A percentile compares a stretch with the other conserved stretches of the same genome.
These are phyloP conservation scores for Globisporangium spinosum DNA, from an alignment of 352 stramenopile species.

Conservation along the genomic window DNA sequence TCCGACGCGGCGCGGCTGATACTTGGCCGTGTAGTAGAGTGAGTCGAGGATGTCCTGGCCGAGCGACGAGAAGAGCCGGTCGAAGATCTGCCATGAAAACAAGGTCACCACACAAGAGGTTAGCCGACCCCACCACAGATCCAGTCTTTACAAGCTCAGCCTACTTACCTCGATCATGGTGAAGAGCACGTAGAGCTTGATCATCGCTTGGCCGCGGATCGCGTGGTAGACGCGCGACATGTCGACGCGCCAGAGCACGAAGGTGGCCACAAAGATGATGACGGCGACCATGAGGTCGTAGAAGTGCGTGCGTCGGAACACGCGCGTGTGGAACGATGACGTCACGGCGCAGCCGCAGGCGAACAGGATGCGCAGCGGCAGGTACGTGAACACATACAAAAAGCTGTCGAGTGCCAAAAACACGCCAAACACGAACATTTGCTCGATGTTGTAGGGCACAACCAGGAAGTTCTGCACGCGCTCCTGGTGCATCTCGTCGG, in stretches of 20 bases:
- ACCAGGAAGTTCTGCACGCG: slow-evolving; percentile 83
- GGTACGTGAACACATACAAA: slow-evolving; percentile 95
- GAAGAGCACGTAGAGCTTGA: slow-evolving; percentile 98
- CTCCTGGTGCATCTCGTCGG: slow-evolving; percentile 69
- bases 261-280: slow-evolving; percentile 77
- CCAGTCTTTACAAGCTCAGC: no score
- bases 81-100: slow-evolving; percentile 81
- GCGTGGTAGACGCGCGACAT: slow-evolving; percentile 98
- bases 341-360: slow-evolving; percentile 69
- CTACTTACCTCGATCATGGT: slow-evolving; percentile 92
- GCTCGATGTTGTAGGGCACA: slow-evolving; percentile 68
- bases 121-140: neutral
- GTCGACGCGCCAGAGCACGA: slow-evolving; percentile 83
- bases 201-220: slow-evolving; percentile 96
- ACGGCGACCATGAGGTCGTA: slow-evolving; percentile 91
- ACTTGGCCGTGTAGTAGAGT: slow-evolving; percentile 89
- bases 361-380: slow-evolving; percentile 91
- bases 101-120: neutral
- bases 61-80: slow-evolving; percentile 95
- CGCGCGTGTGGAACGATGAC: slow-evolving; percentile 62
- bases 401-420: slow-evolving; percentile 96
- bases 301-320: slow-evolving; percentile 85
- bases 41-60: slow-evolving; percentile 96
- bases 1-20: slow-evolving; percentile 61
- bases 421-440: slow-evolving; percentile 92